Base-by-base conservation (phyloP, 805 yeast species). In the Metschnikowia corniflorae region DNA sequence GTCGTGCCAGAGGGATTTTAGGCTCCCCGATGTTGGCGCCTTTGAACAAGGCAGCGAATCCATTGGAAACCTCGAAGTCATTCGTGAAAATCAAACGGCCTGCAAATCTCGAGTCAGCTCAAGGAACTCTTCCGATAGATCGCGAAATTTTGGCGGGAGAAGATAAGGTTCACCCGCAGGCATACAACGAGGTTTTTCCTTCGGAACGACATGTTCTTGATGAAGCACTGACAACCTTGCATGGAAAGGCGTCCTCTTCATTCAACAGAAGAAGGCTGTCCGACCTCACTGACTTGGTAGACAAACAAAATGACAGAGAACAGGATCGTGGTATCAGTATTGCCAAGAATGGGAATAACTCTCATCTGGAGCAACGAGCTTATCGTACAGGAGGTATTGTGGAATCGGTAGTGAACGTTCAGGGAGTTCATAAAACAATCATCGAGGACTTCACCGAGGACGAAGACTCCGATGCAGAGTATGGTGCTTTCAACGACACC, bases 381-480 rank as follows among this genome's bases (percentile, higher is more conserved):
- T 68, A 68, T 46, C 49, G 72, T 20, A 72, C 80, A 8, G 80
- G 80, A 13, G 82, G 91, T 7, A 80, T 87, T 36, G 74, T 85
- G 37, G 96, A 87, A 61, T 78, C 85, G 26, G 81, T 87, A 13
- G 78, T 87, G n/a, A 83, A 81, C 33, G 83, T 83, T 18, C 80
- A 82, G 54, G 96, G 96, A 36, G 84, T 85, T 15, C 80, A 78
- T 50, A 87, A 87, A 67, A 86, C 94, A 3, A 84, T 87, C 43
- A 86, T 87, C 51, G 91, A 83, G 50, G 81, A 78, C 36, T 70
- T 73, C 5, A 59, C 75, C 44, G 73, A 65, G 38, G 65, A 68
- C 26, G 78, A 75, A 16, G 33, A 32, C 13, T 40, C 44, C 7
- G 64, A 59, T 26, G 15, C 39, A 19, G 59, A 52, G 7, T 33